These are phyloP conservation scores for Podaxis pistillaris DNA, from an alignment of 768 basidiomycete species.

Conservation along the genomic window DNA sequence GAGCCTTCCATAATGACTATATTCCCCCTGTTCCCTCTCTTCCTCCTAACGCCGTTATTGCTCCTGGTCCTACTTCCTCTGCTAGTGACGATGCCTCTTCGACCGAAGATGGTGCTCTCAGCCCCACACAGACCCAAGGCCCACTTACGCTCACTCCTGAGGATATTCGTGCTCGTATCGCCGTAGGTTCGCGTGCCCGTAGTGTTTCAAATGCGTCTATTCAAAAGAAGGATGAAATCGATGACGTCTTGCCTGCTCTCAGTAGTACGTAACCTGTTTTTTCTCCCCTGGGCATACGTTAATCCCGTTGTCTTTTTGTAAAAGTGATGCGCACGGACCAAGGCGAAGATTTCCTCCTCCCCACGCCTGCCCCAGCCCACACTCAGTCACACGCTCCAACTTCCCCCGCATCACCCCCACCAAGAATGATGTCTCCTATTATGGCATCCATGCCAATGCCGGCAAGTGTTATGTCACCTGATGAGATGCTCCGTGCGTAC, in stretches of 20 bases:
- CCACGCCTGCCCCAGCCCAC: constrained; percentile 27
- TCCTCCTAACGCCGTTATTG: constrained; percentile 18
- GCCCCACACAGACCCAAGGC: constrained; percentile 38
- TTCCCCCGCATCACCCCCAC: neutral
- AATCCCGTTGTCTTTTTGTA: constrained; percentile 6
- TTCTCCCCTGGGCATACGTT: neutral
- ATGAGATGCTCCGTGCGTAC: constrained; percentile 73
- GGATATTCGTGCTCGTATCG: constrained; percentile 58
- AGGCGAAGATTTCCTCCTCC: constrained; percentile 46
- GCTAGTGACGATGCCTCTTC: constrained; percentile 16
- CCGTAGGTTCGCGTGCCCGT: constrained; percentile 23
- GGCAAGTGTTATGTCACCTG: constrained; percentile 51
- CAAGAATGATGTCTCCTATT: constrained; percentile 25
- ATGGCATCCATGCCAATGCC: constrained; percentile 33
- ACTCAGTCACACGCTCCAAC: constrained; percentile 9
- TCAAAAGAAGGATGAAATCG: constrained; percentile 30
- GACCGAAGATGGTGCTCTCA: constrained; percentile 23
- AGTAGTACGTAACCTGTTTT: constrained; percentile 43
- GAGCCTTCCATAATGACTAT: constrained; percentile 41
- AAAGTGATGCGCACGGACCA: constrained; percentile 74
- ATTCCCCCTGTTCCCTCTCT: constrained; percentile 42
- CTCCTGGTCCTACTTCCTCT: neutral
- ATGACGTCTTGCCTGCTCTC: constrained; percentile 69
- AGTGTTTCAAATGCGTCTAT: constrained; percentile 4
- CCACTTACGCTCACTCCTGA: constrained; percentile 51